Conservation (phyloP, 2,329 filamentous ascomycete genomes). For the Botrytis galanthina region DNA sequence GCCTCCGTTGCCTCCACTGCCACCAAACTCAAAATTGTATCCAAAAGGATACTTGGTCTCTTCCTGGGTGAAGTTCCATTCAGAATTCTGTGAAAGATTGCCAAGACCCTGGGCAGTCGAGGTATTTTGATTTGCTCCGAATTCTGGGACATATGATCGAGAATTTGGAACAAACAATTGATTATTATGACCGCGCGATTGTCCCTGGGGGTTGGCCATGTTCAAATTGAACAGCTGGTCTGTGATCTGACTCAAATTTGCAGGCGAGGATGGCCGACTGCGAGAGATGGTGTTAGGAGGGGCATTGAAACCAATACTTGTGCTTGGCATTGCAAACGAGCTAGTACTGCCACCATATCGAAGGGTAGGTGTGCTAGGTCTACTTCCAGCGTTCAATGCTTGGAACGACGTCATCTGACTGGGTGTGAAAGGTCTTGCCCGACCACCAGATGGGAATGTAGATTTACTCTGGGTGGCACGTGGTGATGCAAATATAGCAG, state of each 20-base stretch:
- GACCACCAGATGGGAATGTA: constrained; percentile 1
- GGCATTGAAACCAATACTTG: constrained; percentile 2
- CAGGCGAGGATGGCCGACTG: constrained; percentile 13
- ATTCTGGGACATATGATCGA: background rate
- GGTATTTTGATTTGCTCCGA: background rate
- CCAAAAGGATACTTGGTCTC: constrained; percentile 10
- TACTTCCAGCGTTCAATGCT: constrained; percentile 11
- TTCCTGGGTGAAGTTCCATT: constrained; percentile 5
- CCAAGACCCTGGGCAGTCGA: background rate
- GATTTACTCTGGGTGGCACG: constrained; percentile 11
- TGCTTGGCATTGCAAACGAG: constrained; percentile 10
- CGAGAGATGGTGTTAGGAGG: constrained; percentile 16
- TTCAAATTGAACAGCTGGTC: constrained; percentile 2
- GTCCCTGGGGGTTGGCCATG: background rate
- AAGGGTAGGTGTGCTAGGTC: constrained; percentile 10
- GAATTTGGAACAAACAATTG: constrained; percentile 12
- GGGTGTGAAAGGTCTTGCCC: constrained; percentile 19
- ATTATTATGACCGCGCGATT: constrained; percentile 3
- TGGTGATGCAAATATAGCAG: constrained; percentile 7
- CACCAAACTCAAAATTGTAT: constrained; percentile 10
- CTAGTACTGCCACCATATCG: constrained; percentile 1
- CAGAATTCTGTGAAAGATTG: background rate
- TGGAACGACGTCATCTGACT: constrained; percentile 11
- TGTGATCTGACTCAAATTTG: constrained; percentile 6
- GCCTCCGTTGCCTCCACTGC: background rate